phyloP scores from a whole-genome alignment of 306 rosid genomes.

The Trichosanthes cucumerina region DNA sequence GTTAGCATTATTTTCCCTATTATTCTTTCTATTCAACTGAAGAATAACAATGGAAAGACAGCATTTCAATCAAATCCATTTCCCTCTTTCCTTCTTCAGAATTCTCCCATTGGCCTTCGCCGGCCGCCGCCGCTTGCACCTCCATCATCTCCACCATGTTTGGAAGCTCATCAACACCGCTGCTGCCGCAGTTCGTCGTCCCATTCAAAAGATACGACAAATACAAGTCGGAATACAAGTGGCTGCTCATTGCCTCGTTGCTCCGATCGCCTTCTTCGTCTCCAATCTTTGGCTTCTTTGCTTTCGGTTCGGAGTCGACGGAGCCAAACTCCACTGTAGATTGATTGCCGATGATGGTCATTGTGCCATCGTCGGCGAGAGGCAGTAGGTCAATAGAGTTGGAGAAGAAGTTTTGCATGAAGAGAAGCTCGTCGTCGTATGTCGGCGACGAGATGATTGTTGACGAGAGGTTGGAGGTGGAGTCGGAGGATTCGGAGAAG shows the following conservation, averaged over 20 bases:
- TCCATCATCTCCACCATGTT: neutral
- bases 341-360: too few species aligned
- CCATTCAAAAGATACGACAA: constrained; percentile 48
- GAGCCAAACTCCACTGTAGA: neutral
- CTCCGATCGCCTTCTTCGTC: neutral
- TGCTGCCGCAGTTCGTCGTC: neutral
- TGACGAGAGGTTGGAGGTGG: constrained; percentile 15
- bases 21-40: neutral
- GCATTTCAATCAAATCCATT: constrained; percentile 62
- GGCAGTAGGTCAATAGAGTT: neutral
- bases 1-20: neutral
- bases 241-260: neutral
- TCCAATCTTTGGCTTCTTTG: neutral
- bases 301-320: neutral
- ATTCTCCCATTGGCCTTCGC: neutral
- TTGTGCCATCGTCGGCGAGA: neutral
- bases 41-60: constrained; percentile 27
- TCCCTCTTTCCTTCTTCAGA: constrained; percentile 25
- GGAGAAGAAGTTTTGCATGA: constrained; percentile 47
- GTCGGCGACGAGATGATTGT: constrained; percentile 14
- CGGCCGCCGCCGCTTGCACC: neutral
- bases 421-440: constrained; percentile 51
- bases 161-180: neutral
- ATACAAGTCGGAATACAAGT: constrained; percentile 37
- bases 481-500: constrained; percentile 26